Evolutionary conservation across 108 stramenopile genomes (phyloP).

Genomic region (Skeletonema marinoi): DNA sequence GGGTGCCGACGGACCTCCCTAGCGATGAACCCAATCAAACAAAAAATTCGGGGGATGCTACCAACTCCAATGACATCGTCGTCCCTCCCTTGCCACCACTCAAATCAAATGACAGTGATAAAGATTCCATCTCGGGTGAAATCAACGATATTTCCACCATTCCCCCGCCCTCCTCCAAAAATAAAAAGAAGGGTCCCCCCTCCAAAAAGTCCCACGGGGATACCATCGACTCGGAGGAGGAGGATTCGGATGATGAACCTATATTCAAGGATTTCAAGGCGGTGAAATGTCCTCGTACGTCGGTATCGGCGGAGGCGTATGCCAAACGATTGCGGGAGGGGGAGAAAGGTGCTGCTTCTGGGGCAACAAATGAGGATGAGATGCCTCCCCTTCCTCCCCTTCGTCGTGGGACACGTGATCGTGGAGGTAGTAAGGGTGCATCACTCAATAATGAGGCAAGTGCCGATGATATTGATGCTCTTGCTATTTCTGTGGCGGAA

Average conservation of each 20-base stretch:
- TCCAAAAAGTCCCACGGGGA: neutral
- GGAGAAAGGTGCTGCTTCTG: neutral
- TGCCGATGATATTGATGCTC: neutral
- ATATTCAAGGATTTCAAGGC: conserved; percentile 1
- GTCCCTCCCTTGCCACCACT: no score
- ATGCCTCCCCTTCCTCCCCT: neutral
- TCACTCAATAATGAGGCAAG: neutral
- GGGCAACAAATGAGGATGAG: neutral
- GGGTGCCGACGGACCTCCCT: neutral
- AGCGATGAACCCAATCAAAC: neutral
- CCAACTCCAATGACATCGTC: no score
- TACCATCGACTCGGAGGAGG: neutral
- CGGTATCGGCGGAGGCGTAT: conserved; percentile 18
- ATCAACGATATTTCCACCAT: neutral
- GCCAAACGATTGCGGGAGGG: conserved; percentile 7
- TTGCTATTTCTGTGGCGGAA: neutral
- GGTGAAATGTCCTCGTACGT: conserved; percentile 16
- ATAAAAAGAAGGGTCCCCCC: neutral
- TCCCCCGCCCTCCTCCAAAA: neutral
- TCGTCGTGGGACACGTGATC: neutral
- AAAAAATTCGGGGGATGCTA: neutral
- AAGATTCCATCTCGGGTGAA: neutral
- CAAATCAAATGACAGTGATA: neutral
- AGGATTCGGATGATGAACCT: neutral
- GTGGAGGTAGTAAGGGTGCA: neutral